Percentiles rank a stretch among this genome's conserved stretches.
These are phyloP conservation scores for Plasmodium cynomolgi DNA, from an alignment of 169 alveolate genomes.

Conservation along the genomic window DNA sequence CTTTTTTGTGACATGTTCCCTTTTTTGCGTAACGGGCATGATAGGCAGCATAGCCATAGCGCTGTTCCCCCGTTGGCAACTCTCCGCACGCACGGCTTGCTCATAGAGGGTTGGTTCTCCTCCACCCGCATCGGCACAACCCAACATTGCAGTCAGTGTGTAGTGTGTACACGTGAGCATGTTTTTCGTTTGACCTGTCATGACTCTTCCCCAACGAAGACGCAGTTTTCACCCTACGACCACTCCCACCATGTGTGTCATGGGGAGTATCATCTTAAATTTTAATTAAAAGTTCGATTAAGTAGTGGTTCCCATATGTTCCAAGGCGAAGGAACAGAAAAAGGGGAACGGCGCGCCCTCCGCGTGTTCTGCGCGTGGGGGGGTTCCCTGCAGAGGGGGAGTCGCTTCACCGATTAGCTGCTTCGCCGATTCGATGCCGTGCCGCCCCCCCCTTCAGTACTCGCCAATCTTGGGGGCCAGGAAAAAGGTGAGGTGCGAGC, in stretches of 20 bases:
- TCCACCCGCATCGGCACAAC: background rate
- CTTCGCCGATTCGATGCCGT: background rate
- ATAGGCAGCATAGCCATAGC: background rate
- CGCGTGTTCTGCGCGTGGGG: background rate
- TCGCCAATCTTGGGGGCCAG: constrained; percentile 87
- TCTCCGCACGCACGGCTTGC: background rate
- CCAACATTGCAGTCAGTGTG: background rate
- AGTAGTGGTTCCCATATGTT: background rate
- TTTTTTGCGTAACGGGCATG: background rate
- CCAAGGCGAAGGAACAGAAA: background rate
- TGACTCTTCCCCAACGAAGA: background rate
- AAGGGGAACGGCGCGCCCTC: background rate
- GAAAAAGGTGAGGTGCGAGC: constrained; percentile 78
- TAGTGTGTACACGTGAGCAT: background rate
- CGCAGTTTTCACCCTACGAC: background rate
- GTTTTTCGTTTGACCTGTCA: background rate
- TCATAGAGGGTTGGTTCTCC: background rate
- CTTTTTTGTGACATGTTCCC: background rate
- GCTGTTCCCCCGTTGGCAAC: background rate
- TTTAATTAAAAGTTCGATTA: background rate
- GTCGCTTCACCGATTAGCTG: background rate
- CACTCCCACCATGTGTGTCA: background rate
- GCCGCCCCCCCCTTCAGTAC: constrained; percentile 1
- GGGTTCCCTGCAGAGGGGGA: background rate
- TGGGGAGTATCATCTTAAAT: background rate